Conservation (phyloP, 192 early-diverging fungal species). For the Podila epicladia region DNA sequence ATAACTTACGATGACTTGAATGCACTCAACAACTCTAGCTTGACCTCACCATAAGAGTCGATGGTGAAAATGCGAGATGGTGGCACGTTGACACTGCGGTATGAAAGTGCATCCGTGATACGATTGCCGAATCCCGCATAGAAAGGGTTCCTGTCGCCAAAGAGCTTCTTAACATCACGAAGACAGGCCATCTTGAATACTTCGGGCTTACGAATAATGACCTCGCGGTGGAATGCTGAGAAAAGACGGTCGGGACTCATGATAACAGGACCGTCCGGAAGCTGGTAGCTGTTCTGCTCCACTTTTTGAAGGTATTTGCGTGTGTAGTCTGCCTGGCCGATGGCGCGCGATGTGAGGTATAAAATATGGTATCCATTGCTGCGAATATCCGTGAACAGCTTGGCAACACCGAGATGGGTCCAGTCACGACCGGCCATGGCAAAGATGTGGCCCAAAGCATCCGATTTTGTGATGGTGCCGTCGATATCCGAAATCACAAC, state of each 20-base stretch:
- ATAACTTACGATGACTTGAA: conserved; percentile 82
- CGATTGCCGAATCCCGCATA: conserved; percentile 98
- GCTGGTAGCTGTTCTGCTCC: conserved; percentile 84
- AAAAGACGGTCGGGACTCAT: conserved; percentile 96
- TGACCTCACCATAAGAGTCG: conserved; percentile 89
- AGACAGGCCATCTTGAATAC: conserved; percentile 98
- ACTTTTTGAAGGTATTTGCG: conserved; percentile 92
- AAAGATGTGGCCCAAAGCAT: conserved; percentile 95
- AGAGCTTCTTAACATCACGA: conserved; percentile 89
- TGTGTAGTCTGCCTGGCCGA: conserved; percentile 93
- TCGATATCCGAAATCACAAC: conserved; percentile 99
- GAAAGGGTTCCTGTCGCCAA: conserved; percentile 86
- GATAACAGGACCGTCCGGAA: conserved; percentile 95
- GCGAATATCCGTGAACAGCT: conserved; percentile 92
- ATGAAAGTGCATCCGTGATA: conserved; percentile 96
- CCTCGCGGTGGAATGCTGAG: conserved; percentile 92
- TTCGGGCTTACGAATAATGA: conserved; percentile 94
- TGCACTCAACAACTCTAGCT: conserved; percentile 84
- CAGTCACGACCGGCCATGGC: conserved; percentile 98
- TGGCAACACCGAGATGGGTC: conserved; percentile 97
- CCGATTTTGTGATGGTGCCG: conserved; percentile 98
- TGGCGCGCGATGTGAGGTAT: conserved; percentile 94
- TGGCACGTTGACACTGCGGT: conserved; percentile 93
- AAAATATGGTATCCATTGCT: conserved; percentile 96
- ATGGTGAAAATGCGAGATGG: conserved; percentile 96